These are phyloP conservation scores for Toxicodendron radicans DNA, from an alignment of 345 rosid genomes.

Conservation along the genomic window DNA sequence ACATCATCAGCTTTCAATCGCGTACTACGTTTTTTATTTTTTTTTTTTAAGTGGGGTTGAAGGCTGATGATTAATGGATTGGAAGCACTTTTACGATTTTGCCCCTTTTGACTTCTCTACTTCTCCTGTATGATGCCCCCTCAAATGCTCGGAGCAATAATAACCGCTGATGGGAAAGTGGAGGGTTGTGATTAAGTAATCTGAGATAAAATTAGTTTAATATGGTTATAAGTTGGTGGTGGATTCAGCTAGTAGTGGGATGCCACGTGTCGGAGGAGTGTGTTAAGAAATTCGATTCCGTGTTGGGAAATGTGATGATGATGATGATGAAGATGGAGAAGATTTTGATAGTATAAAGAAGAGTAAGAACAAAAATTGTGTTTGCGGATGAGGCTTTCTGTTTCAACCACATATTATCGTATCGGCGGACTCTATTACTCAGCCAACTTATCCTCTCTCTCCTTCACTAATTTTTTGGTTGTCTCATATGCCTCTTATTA, in stretches of 20 bases:
- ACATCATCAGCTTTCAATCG: not conserved
- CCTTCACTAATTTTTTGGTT: slow-evolving; percentile 1
- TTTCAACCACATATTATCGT: slow-evolving; percentile 5
- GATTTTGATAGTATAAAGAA: not conserved
- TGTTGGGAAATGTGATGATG: slow-evolving; percentile 10
- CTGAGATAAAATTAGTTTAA: not conserved
- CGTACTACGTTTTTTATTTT: not conserved
- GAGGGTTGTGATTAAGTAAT: not conserved
- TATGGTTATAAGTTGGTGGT: not conserved
- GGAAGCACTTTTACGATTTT: not conserved
- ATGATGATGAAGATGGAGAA: no score
- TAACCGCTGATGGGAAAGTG: not conserved
- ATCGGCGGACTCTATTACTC: no score
- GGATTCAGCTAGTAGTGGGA: not conserved
- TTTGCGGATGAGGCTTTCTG: slow-evolving; percentile 13
- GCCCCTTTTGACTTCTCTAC: not conserved
- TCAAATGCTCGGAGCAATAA: not conserved
- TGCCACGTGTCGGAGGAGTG: not conserved
- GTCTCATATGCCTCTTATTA: not conserved
- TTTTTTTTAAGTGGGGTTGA: not conserved
- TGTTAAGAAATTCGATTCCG: not conserved
- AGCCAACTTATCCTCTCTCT: not conserved
- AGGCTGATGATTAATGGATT: not conserved
- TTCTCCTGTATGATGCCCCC: not conserved
- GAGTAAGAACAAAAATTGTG: not conserved